Base-by-base conservation (phyloP, 2,329 filamentous ascomycete species). In the Sporothrix protearum region DNA sequence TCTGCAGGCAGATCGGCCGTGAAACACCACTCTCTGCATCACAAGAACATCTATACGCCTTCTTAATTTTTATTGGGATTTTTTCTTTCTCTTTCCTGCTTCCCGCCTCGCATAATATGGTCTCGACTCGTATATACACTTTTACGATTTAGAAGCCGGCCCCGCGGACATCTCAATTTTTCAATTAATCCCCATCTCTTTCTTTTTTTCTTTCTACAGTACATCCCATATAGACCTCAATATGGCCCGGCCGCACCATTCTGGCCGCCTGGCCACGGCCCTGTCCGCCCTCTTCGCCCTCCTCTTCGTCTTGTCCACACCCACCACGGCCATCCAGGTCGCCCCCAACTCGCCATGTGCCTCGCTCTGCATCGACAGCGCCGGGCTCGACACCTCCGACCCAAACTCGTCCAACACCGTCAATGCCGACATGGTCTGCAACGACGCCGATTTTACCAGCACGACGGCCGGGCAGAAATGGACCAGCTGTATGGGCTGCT, bases 311-410 rank as follows among this genome's bases (percentile, higher is more conserved):
- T 61, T 7, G 7, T 49, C 45, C 8, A 59, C n/a, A n/a, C n/a
- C 16, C 78, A 36, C 61, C 76, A 51, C 71, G 77, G 39, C 82
- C 6, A 78, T 88, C 22, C 84, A 85, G 76, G 85, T 87, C 67
- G 81, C 85, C 14, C 84, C 86, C 42, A 83, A 84, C 73, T 88
- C 86, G 59, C 86, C 86, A 8, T 88, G 86, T 75, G 78, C 85
- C 19, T 80, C 82, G n/a, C 77, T 83, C 73, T 88, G 86, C 75
- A 71, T 83, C 51, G 84, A 85, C 76, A 78, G 79, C 8, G 73
- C 76, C n/a, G 75, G 76, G 42, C 78, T 82, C 42, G 81, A 85
- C 68, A 73, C 76, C n/a, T 82, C 83, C 1, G 82, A 84, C 72
- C 81, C 85, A 12, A 81, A 81, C 59, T 83, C 84, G 10, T 85